Evolutionary conservation across 768 basidiomycete species (phyloP).

Genomic region (Pleurotus cornucopiae): DNA sequence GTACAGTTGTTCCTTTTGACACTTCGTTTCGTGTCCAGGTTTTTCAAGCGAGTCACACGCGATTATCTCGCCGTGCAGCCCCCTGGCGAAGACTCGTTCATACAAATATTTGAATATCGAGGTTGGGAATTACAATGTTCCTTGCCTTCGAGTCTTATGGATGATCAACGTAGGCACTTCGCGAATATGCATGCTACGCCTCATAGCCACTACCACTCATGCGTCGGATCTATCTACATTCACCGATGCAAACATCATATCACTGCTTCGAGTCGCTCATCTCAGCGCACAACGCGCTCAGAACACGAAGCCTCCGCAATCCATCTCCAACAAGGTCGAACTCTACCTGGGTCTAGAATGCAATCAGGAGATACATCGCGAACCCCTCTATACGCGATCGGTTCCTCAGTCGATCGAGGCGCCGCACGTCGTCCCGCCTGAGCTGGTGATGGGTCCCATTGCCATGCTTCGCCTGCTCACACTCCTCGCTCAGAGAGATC

Average conservation of each 20-base stretch:
- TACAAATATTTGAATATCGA: constrained; percentile 17
- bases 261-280: constrained; percentile 21
- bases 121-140: constrained; percentile 3
- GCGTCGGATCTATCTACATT: constrained; percentile 14
- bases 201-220: constrained; percentile 21
- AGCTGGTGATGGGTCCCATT: constrained; percentile 21
- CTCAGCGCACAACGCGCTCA: constrained; percentile 11
- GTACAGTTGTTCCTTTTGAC: background rate
- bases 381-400: constrained; percentile 15
- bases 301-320: constrained; percentile 10
- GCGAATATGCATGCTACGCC: constrained; percentile 21
- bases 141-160: too few relatives aligned
- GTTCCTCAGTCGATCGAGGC: constrained; percentile 14
- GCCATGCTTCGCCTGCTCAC: constrained; percentile 22
- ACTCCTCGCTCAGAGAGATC: constrained; percentile 22
- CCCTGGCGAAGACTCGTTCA: constrained; percentile 10
- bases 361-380: constrained; percentile 14
- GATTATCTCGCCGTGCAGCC: constrained; percentile 15
- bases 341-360: constrained; percentile 13
- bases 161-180: constrained; percentile 14
- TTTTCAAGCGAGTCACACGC: constrained; percentile 12
- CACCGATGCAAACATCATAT: constrained; percentile 20
- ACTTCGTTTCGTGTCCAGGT: constrained; percentile 5
- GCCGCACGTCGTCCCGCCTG: constrained; percentile 17
- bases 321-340: constrained; percentile 4